A percentile compares a stretch with the other conserved stretches of the same genome.
Conservation (phyloP, 2,329 filamentous ascomycete species). For the Leptographium radiaticola region DNA sequence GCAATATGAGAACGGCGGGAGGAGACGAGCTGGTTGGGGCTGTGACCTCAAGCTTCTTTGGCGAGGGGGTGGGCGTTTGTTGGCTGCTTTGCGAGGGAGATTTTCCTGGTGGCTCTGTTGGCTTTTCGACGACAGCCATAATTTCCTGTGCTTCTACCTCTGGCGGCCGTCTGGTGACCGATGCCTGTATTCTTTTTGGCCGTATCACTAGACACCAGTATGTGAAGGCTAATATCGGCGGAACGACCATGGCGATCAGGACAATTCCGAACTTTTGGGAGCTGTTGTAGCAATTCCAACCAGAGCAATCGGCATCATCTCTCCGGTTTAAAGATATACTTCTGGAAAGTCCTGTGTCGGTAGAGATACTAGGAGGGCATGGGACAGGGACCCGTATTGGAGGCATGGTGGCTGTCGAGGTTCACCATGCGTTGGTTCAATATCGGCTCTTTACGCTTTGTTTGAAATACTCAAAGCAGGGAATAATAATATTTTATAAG, state of each 20-base stretch:
- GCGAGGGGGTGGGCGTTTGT: not conserved
- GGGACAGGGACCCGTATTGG: not conserved
- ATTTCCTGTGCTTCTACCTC: not conserved
- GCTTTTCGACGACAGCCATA: not conserved
- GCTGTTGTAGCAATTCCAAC: conserved; percentile 26
- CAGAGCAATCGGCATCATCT: conserved; percentile 14
- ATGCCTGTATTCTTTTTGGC: not conserved
- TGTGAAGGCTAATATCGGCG: conserved; percentile 16
- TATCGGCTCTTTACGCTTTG: no score
- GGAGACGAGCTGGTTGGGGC: not conserved
- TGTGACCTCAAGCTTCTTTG: not conserved
- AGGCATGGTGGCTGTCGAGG: no score
- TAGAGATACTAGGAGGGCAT: no score
- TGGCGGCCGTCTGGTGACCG: not conserved
- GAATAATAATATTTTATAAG: not conserved
- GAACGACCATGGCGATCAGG: conserved; percentile 19
- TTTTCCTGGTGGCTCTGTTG: not conserved
- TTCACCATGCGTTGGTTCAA: no score
- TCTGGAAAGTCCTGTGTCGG: no score
- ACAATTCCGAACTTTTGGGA: conserved; percentile 26
- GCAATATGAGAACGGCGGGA: no score
- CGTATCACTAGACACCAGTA: conserved; percentile 18
- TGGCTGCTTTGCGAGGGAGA: not conserved
- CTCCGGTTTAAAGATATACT: no score
- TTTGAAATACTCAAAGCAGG: not conserved